Evolutionary conservation across 305 asterid species (phyloP), one percentile per base, ranked within the genome.

Genomic region (Fraxinus sp.): DNA sequence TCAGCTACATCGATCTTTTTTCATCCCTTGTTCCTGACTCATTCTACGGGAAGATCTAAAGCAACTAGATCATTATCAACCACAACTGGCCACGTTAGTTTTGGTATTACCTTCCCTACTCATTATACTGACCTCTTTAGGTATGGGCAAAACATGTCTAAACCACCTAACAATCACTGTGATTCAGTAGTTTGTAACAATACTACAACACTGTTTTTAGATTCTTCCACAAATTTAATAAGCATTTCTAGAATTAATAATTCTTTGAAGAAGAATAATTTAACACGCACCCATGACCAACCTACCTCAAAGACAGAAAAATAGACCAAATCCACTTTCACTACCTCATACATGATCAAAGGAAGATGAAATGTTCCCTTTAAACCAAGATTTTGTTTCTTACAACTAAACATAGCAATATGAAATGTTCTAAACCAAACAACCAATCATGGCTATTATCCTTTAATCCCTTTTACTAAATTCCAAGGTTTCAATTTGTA

Each of bases 401-500:
- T 74, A 35, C 46, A 30, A 75, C 52, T 13, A 18, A 75, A 41
- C 49, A 20, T 26, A 26, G 59, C n/a, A 62, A 78, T 14, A 20
- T 32, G 24, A 73, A 39, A 75, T 72, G 41, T 68, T 77, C 57
- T 33, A 66, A n/a, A 70, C 33, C 20, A 5, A 39, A 57, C 49
- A 73, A 74, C 77, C 22, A 82, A 76, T 10, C 52, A 41, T 7
- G 52, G 70, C 44, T 28, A 75, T 49, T 32, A 22, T 28, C 76
- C 74, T 70, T 41, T 22, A 64, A 13, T 18, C 30, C 62, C 73
- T 68, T 16, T 1, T 41, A 62, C 7, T 16, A 71, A 72, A 32
- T 28, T 49, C 16, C 46, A 20, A 52, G 82, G 76, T 55, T 55
- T 70, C 70, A 20, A 78, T 62, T 74, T 33, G 64, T 72, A 52